Conservation (phyloP, 2,329 filamentous ascomycete genomes). For the Graphilbum sp. region DNA sequence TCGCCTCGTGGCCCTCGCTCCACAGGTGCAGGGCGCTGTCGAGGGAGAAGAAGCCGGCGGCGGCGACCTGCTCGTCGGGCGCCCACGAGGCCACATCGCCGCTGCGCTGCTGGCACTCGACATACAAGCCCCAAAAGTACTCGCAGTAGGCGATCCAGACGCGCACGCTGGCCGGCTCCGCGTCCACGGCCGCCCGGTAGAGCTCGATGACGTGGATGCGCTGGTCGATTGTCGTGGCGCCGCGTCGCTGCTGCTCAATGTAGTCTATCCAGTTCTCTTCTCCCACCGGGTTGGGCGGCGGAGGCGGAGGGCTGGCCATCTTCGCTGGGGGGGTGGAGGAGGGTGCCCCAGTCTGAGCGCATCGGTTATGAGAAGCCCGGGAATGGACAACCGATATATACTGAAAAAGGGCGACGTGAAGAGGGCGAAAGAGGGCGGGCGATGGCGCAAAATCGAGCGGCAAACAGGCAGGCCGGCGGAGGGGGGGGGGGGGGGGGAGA, state of each 20-base stretch:
- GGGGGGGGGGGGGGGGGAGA: no score
- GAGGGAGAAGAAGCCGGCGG: constrained; percentile 55
- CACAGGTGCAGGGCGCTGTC: constrained; percentile 51
- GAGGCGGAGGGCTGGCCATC: constrained; percentile 11
- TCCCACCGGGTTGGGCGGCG: constrained; percentile 36
- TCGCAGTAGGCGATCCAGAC: constrained; percentile 68
- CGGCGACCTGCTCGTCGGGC: constrained; percentile 52
- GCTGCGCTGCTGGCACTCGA: constrained; percentile 38
- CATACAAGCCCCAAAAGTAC: constrained; percentile 58
- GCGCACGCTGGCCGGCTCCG: constrained; percentile 57
- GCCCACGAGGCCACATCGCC: constrained; percentile 38
- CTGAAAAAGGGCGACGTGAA: no score
- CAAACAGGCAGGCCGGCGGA: no score
- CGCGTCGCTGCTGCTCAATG: constrained; percentile 52
- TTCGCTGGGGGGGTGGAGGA: constrained; percentile 4
- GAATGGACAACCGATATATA: no score
- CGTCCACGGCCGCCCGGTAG: constrained; percentile 50
- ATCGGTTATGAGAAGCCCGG: not conserved
- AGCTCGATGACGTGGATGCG: constrained; percentile 56
- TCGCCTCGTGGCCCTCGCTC: constrained; percentile 54
- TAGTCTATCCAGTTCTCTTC: constrained; percentile 67
- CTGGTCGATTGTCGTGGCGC: constrained; percentile 45
- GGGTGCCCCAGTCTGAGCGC: not conserved
- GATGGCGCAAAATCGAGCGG: no score
- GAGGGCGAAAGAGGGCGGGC: no score